Evolutionary conservation across 2,329 filamentous ascomycete species (phyloP).

Genomic region (Diplocarpon rosae): DNA sequence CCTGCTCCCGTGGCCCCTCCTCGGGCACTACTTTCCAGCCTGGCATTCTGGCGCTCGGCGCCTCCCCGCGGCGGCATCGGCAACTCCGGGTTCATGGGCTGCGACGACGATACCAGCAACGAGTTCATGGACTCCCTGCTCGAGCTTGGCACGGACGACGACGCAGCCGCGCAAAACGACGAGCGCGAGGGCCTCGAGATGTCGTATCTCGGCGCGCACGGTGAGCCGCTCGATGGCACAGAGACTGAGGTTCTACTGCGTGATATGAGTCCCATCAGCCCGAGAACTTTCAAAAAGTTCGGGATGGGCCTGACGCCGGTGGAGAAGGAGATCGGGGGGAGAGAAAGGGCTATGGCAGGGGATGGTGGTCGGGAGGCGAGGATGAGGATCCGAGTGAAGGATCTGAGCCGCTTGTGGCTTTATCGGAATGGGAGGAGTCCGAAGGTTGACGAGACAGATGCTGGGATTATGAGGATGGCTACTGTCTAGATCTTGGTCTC

Average conservation of each 20-base stretch:
- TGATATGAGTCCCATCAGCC: slow-evolving; percentile 20
- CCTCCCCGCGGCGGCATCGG: slow-evolving; percentile 13
- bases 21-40: too few species aligned
- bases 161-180: slow-evolving; percentile 33
- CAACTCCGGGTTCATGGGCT: slow-evolving; percentile 12
- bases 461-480: slow-evolving; percentile 16
- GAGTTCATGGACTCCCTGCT: slow-evolving; percentile 19
- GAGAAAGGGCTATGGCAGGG: neutral
- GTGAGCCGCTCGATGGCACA: slow-evolving; percentile 5
- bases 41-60: neutral
- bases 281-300: slow-evolving; percentile 5
- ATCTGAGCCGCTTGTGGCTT: slow-evolving; percentile 50
- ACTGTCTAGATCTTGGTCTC: slow-evolving; percentile 6
- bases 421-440: slow-evolving; percentile 50
- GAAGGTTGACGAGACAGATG: slow-evolving; percentile 14
- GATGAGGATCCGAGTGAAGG: slow-evolving; percentile 39
- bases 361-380: slow-evolving; percentile 1
- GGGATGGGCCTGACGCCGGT: neutral
- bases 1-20: neutral
- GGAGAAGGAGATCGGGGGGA: slow-evolving; percentile 3
- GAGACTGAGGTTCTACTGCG: slow-evolving; percentile 14
- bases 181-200: slow-evolving; percentile 38
- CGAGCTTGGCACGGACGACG: neutral
- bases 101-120: slow-evolving; percentile 5
- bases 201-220: slow-evolving; percentile 20